Percentiles rank a stretch among this genome's conserved stretches.
phyloP scores from a whole-genome alignment of 306 rosid genomes.

The Abrus precatorius region DNA sequence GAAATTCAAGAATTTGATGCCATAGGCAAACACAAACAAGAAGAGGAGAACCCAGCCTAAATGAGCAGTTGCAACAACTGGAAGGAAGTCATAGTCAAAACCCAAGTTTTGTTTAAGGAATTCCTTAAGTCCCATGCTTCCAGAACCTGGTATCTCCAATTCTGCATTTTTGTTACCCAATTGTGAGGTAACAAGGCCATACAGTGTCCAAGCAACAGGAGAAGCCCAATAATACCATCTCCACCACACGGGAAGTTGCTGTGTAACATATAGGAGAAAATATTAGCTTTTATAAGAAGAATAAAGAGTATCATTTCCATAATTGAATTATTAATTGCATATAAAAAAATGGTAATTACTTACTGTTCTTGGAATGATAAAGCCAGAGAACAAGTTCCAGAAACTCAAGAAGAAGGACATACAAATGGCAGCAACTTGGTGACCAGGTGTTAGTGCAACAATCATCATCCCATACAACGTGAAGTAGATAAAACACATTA shows the following conservation, averaged over 20 bases:
- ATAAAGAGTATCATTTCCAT: no score
- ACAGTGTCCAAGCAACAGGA: constrained; percentile 53
- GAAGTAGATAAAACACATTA: constrained; percentile 74
- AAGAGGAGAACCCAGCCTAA: constrained; percentile 74
- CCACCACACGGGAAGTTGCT: constrained; percentile 87
- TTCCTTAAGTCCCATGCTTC: background rate
- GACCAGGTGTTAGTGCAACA: constrained; percentile 77
- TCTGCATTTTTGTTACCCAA: constrained; percentile 39
- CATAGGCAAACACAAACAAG: constrained; percentile 70
- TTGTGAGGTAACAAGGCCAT: constrained; percentile 55
- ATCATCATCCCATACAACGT: constrained; percentile 88
- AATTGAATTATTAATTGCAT: background rate
- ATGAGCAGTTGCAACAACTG: constrained; percentile 63
- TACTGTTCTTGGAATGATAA: constrained; percentile 63
- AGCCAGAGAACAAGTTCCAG: constrained; percentile 80
- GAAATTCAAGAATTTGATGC: constrained; percentile 74
- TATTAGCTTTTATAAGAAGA: background rate
- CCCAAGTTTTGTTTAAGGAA: constrained; percentile 56
- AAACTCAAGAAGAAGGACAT: constrained; percentile 74
- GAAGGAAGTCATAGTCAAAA: constrained; percentile 65
- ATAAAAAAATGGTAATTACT: constrained; percentile 29
- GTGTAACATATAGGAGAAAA: constrained; percentile 34
- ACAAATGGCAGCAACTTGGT: constrained; percentile 69
- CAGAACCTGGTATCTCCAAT: constrained; percentile 49
- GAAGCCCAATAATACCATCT: constrained; percentile 74